phyloP scores from a whole-genome alignment of 768 basidiomycete genomes.

The Candolleomyces eurysporus region DNA sequence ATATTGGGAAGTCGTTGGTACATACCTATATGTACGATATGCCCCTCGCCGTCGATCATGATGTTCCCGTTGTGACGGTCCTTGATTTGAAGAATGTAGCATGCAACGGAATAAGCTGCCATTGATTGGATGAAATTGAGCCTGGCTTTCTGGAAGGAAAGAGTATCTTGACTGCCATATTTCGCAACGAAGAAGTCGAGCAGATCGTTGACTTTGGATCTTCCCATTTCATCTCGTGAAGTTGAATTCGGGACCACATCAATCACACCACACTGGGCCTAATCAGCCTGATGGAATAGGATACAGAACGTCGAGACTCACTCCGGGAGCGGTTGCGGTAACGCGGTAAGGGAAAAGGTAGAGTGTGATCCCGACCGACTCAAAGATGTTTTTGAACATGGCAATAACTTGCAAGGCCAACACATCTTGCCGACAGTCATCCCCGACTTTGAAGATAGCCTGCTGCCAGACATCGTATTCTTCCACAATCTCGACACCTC shows the following conservation, averaged over 20 bases:
- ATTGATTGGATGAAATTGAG: constrained; percentile 98
- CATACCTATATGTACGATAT: constrained; percentile 93
- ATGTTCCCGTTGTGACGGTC: constrained; percentile 99
- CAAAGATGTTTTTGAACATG: constrained; percentile 99
- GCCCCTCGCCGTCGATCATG: constrained; percentile 98
- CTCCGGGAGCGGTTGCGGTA: constrained; percentile 94
- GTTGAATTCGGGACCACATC: constrained; percentile 98
- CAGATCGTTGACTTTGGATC: constrained; percentile 96
- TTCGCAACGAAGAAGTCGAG: constrained; percentile 91
- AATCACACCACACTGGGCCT: constrained; percentile 86
- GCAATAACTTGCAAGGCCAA: constrained; percentile 95
- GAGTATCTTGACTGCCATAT: constrained; percentile 87
- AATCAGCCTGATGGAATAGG: not conserved
- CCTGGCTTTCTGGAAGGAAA: constrained; percentile 88
- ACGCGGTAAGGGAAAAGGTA: constrained; percentile 97
- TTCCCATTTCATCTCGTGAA: constrained; percentile 98
- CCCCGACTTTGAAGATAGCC: constrained; percentile 99
- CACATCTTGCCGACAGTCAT: constrained; percentile 98
- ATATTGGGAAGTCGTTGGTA: not conserved
- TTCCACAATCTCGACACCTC: constrained; percentile 51
- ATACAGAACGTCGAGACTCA: constrained; percentile 38
- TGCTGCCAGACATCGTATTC: constrained; percentile 94
- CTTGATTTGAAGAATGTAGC: constrained; percentile 98
- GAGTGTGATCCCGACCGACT: constrained; percentile 78
- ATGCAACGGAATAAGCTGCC: constrained; percentile 98